phyloP scores from a whole-genome alignment of 768 basidiomycete genomes.

The Solioccasus polychromus region DNA sequence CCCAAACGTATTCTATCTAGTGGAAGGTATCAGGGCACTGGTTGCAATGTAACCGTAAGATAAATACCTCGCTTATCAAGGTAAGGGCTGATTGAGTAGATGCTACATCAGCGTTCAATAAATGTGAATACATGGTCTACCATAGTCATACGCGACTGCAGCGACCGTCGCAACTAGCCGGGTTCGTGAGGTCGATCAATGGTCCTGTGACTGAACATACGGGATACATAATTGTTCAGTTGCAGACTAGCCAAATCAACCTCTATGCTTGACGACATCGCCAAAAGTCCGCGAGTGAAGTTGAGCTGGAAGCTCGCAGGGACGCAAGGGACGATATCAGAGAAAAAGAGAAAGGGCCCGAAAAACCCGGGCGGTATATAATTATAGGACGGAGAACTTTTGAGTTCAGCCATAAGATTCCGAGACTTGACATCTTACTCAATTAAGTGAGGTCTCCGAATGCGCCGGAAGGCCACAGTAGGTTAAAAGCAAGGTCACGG shows the following conservation, averaged over 20 bases:
- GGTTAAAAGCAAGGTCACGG: too few relatives aligned
- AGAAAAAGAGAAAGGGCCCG: too few relatives aligned
- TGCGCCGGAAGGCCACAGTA: too few relatives aligned
- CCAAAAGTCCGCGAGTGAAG: too few relatives aligned
- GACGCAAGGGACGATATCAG: too few relatives aligned
- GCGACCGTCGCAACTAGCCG: slow-evolving; percentile 3
- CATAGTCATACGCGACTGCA: slow-evolving; percentile 1
- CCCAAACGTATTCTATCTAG: slow-evolving; percentile 10
- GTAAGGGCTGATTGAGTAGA: slow-evolving; percentile 5
- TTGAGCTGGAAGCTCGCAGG: background rate
- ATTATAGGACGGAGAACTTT: too few relatives aligned
- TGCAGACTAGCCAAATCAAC: slow-evolving; percentile 1
- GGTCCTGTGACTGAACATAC: background rate
- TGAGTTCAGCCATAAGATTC: too few relatives aligned
- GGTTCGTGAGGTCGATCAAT: background rate
- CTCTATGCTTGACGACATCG: slow-evolving; percentile 4
- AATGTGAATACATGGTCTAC: background rate
- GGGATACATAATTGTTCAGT: slow-evolving; percentile 6
- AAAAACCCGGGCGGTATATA: too few relatives aligned
- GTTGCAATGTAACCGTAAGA: too few relatives aligned
- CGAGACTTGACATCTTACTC: too few relatives aligned
- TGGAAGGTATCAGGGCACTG: too few relatives aligned
- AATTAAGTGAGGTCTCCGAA: too few relatives aligned
- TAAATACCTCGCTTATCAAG: slow-evolving; percentile 5
- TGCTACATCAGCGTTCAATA: background rate